Evolutionary conservation across 495 filamentous ascomycete genomes (phyloP).

Genomic region (Hypomontagnella submonticulosa): DNA sequence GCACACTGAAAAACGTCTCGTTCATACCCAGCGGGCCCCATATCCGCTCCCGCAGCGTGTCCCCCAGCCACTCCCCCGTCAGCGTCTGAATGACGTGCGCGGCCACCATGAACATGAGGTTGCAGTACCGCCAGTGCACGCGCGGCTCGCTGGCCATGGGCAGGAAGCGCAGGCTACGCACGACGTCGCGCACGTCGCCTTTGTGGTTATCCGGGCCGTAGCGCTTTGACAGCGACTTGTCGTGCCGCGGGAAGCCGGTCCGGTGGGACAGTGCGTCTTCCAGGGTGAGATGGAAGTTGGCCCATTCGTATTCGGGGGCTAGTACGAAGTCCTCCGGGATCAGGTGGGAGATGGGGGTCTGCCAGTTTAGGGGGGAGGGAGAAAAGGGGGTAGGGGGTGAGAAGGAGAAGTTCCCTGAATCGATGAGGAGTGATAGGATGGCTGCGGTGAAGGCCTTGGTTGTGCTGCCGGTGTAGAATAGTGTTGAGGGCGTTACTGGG

Average conservation of each 20-base stretch:
- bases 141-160: slow-evolving; percentile 54
- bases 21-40: slow-evolving; percentile 64
- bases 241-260: slow-evolving; percentile 60
- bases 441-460: slow-evolving; percentile 69
- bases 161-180: slow-evolving; percentile 57
- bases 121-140: slow-evolving; percentile 61
- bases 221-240: slow-evolving; percentile 34
- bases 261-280: slow-evolving; percentile 65
- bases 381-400: background rate
- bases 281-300: slow-evolving; percentile 60
- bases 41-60: slow-evolving; percentile 54
- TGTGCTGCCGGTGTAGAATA: slow-evolving; percentile 58
- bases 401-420: slow-evolving; percentile 47
- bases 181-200: slow-evolving; percentile 40
- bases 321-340: slow-evolving; percentile 66
- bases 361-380: slow-evolving; percentile 51
- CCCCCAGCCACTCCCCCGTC: slow-evolving; percentile 56
- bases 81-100: slow-evolving; percentile 57
- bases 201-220: slow-evolving; percentile 11
- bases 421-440: slow-evolving; percentile 58
- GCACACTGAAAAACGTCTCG: slow-evolving; percentile 59
- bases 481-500: slow-evolving; percentile 57
- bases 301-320: slow-evolving; percentile 53
- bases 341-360: slow-evolving; percentile 59
- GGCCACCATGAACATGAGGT: slow-evolving; percentile 62